Evolutionary conservation across 768 basidiomycete genomes (phyloP).

Genomic region (Macrolepiota dolichaula): DNA sequence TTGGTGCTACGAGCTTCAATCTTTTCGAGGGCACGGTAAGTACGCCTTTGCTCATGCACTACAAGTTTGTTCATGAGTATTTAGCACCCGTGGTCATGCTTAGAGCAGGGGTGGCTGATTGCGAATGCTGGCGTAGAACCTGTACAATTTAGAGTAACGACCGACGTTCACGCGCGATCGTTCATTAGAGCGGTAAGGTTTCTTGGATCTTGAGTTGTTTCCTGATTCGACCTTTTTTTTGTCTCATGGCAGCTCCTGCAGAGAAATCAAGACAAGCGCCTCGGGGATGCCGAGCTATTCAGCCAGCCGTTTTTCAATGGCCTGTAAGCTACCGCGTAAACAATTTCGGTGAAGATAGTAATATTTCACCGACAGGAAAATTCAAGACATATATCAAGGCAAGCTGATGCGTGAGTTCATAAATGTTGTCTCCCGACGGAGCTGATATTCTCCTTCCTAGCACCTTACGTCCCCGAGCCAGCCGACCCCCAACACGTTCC

Average conservation of each 20-base stretch:
- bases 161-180: background rate
- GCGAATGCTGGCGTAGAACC: background rate
- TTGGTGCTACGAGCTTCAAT: conserved; percentile 14
- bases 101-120: background rate
- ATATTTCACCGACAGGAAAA: background rate
- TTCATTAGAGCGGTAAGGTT: background rate
- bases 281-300: background rate
- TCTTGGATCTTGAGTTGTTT: background rate
- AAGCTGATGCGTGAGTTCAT: background rate
- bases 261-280: background rate
- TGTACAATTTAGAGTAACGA: background rate
- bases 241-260: background rate
- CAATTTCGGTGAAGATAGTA: background rate
- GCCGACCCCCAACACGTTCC: background rate
- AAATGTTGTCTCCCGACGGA: background rate
- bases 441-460: background rate
- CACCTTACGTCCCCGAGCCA: background rate
- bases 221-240: background rate
- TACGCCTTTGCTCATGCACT: background rate
- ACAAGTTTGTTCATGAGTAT: background rate
- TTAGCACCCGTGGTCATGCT: conserved; percentile 3
- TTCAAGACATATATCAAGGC: background rate
- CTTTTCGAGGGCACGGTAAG: conserved; percentile 16
- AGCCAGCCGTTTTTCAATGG: conserved; percentile 1
- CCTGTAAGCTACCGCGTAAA: background rate